These are phyloP conservation scores for Amoeboaphelidium protococcarum DNA, from an alignment of 371 early-diverging fungal species.

Conservation along the genomic window DNA sequence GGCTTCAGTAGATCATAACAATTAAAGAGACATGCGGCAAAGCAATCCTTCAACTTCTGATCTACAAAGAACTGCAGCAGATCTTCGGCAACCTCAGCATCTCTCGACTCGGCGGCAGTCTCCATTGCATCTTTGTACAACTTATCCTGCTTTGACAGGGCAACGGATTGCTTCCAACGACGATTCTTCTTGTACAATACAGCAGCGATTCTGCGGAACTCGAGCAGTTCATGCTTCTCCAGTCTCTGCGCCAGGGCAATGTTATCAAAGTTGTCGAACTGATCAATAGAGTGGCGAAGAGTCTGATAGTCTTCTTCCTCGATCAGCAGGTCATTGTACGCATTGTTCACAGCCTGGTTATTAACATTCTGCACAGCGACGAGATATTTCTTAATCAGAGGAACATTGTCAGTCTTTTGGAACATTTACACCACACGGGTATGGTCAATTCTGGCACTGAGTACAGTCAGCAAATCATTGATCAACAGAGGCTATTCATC, in stretches of 20 bases:
- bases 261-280: slow-evolving; percentile 70
- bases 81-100: slow-evolving; percentile 65
- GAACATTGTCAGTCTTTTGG: slow-evolving; percentile 80
- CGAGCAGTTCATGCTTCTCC: slow-evolving; percentile 77
- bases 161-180: slow-evolving; percentile 80
- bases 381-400: slow-evolving; percentile 77
- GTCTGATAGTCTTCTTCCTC: slow-evolving; percentile 86
- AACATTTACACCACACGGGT: slow-evolving; percentile 82
- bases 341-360: slow-evolving; percentile 58
- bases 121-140: slow-evolving; percentile 93
- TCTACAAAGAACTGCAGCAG: slow-evolving; percentile 77
- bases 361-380: slow-evolving; percentile 59
- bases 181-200: slow-evolving; percentile 77
- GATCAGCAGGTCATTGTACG: slow-evolving; percentile 76
- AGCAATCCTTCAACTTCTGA: slow-evolving; percentile 60
- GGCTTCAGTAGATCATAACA: slow-evolving; percentile 82
- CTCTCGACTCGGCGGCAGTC: slow-evolving; percentile 65
- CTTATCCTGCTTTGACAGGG: slow-evolving; percentile 76
- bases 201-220: slow-evolving; percentile 87
- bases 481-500: slow-evolving; percentile 74
- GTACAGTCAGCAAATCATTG: slow-evolving; percentile 58
- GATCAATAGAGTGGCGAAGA: slow-evolving; percentile 67
- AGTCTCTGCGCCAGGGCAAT: slow-evolving; percentile 63
- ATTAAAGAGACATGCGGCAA: slow-evolving; percentile 63
- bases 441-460: slow-evolving; percentile 77